Percentiles rank a stretch among this genome's conserved stretches.
Conservation (phyloP, 2,329 filamentous ascomycete genomes). For the Sarocladium oryzae region DNA sequence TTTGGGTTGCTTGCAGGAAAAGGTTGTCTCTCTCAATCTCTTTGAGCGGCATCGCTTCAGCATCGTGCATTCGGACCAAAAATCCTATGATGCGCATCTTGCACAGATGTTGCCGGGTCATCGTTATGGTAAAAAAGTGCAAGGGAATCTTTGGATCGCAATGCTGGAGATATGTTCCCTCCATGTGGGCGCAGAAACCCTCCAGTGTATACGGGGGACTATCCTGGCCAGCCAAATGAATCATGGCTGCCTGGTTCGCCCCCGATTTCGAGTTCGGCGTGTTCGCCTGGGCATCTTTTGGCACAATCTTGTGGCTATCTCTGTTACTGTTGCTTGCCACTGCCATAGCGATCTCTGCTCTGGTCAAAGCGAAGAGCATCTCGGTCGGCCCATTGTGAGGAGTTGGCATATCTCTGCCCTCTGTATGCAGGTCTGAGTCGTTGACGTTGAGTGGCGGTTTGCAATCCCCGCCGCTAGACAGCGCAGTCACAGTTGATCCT, state of each 20-base stretch:
- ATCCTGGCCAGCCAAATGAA: constrained; percentile 43
- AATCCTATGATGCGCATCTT: constrained; percentile 51
- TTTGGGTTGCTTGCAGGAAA: constrained; percentile 48
- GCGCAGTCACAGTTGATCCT: constrained; percentile 49
- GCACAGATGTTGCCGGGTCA: constrained; percentile 49
- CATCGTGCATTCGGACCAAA: constrained; percentile 41
- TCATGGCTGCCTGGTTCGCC: constrained; percentile 26
- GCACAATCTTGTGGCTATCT: constrained; percentile 24
- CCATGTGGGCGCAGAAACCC: constrained; percentile 47
- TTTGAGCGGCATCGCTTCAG: constrained; percentile 31
- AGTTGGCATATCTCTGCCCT: constrained; percentile 47
- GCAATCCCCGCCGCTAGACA: constrained; percentile 48
- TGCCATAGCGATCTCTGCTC: constrained; percentile 50
- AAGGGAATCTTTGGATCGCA: constrained; percentile 54
- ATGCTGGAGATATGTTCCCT: constrained; percentile 47
- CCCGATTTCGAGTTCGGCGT: constrained; percentile 15
- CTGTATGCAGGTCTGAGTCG: constrained; percentile 50
- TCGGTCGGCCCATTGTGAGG: constrained; percentile 48
- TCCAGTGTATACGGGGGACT: constrained; percentile 44
- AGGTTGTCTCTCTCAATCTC: constrained; percentile 44
- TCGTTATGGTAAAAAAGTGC: constrained; percentile 52
- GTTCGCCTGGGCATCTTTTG: constrained; percentile 14
- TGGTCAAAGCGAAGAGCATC: constrained; percentile 52
- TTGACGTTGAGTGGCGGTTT: constrained; percentile 55
- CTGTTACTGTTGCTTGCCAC: constrained; percentile 41